phyloP scores from a whole-genome alignment of 805 yeast species.

The Metschnikowia rubicola region DNA sequence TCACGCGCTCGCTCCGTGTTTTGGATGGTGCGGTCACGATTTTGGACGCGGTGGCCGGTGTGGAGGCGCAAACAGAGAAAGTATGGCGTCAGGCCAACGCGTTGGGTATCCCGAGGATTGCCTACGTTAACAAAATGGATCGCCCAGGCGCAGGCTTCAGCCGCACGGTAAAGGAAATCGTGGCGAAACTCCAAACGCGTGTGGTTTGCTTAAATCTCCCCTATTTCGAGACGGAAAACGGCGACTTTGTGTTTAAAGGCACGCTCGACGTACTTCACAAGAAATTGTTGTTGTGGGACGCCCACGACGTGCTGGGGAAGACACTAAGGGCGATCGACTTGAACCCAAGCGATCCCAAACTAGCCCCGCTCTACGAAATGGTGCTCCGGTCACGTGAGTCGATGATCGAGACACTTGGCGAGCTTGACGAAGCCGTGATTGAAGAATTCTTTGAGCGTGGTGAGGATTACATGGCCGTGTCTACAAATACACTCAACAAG shows the following conservation, averaged over 20 bases:
- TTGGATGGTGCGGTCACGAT: conserved; percentile 93
- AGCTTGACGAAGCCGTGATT: conserved; percentile 72
- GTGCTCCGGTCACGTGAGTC: conserved; percentile 62
- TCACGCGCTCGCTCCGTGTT: conserved; percentile 81
- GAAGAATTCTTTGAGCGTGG: conserved; percentile 68
- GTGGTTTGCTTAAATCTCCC: conserved; percentile 80
- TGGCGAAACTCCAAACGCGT: conserved; percentile 67
- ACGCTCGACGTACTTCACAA: conserved; percentile 71
- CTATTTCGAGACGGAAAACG: conserved; percentile 42
- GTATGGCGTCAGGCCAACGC: conserved; percentile 87
- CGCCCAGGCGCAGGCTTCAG: conserved; percentile 94
- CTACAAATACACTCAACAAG: conserved; percentile 47
- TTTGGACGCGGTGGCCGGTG: conserved; percentile 95
- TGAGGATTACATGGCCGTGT: conserved; percentile 69
- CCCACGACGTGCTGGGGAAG: conserved; percentile 45
- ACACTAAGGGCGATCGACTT: conserved; percentile 47
- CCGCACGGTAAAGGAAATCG: conserved; percentile 81
- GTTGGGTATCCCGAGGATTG: conserved; percentile 66
- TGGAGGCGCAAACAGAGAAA: conserved; percentile 95
- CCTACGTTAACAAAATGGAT: conserved; percentile 93
- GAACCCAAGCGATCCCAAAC: conserved; percentile 19
- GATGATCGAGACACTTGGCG: conserved; percentile 79
- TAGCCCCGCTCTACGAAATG: conserved; percentile 39
- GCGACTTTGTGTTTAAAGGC: conserved; percentile 54
- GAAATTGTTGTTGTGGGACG: conserved; percentile 54